Evolutionary conservation across 1,284 basidiomycete species (phyloP), one percentile per base, ranked within the genome.

Genomic region (Pseudozyma thailandica): DNA sequence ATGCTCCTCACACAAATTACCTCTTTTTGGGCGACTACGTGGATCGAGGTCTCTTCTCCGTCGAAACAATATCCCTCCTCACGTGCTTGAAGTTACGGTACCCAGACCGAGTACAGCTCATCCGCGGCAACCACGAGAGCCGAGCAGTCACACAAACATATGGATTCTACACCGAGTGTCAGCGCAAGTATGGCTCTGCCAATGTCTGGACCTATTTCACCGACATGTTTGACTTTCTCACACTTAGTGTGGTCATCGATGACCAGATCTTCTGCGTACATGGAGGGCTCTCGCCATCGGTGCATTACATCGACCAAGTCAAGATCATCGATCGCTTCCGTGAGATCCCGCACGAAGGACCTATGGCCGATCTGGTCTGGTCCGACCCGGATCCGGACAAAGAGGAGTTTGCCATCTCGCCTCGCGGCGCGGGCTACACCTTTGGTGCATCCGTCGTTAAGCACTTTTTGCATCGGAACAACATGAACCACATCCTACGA

Each of bases 351-450:
- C 96, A 98, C 81, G 96, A 99, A 85, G 96, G 96, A 1, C 95
- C 96, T 5, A 98, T 99, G 94, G 95, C 95, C n/a, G 96, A 99
- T 86, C 87, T 99, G 23, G 96, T 99, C 2, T 99, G 96, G 96
- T 97, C 94, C 42, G 96, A 99, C 87, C 96, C 96, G 28, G 96
- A 99, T 85, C 90, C 93, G 42, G 95, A 98, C 84, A 98, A 98
- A 84, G 95, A 98, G 83, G 96, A 98, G 81, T 98, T 98, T 83
- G 95, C 95, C 38, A 98, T 98, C 84, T 96, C 93, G 57, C 95
- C 96, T 48, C 89, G 94, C 71, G 96, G 96, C 45, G 96, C 96
- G 4, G 96, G 96, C 2, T 99, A 98, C 84, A 99, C 96, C 0
- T 99, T 99, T 83, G 96, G 96, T 56, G 92, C 94, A 1, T 92